These are phyloP conservation scores for Entelexis sorbosivorans DNA, from an alignment of 1,139 yeast genomes.

Conservation along the genomic window DNA sequence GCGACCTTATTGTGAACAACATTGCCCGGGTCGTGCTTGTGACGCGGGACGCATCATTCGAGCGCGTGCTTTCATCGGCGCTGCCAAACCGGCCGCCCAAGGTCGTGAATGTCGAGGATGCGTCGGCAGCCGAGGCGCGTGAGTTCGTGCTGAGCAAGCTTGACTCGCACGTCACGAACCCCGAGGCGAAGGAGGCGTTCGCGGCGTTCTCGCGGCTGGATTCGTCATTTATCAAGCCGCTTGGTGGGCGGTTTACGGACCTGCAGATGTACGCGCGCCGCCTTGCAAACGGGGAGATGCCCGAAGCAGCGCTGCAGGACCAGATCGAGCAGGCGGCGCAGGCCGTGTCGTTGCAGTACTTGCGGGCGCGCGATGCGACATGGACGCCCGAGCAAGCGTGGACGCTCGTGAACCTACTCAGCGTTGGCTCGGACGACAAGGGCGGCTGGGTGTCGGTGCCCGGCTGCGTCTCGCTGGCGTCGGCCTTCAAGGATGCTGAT, in stretches of 20 bases:
- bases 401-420: constrained; percentile 60
- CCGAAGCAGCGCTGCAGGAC: constrained; percentile 61
- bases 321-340: constrained; percentile 78
- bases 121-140: constrained; percentile 58
- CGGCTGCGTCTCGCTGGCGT: constrained; percentile 7
- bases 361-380: constrained; percentile 32
- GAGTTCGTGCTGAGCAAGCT: constrained; percentile 31
- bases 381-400: constrained; percentile 81
- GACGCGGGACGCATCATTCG: constrained; percentile 65
- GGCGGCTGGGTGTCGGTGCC: constrained; percentile 18
- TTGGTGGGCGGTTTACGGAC: constrained; percentile 94
- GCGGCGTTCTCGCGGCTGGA: constrained; percentile 26
- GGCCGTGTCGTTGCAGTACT: constrained; percentile 73
- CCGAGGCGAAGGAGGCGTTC: constrained; percentile 5
- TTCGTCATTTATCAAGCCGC: constrained; percentile 52
- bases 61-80: constrained; percentile 50
- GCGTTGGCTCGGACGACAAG: background rate
- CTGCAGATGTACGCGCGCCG: constrained; percentile 83
- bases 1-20: constrained; percentile 60
- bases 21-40: constrained; percentile 81
- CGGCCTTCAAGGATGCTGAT: constrained; percentile 9
- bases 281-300: constrained; percentile 74
- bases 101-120: constrained; percentile 65
- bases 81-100: constrained; percentile 84
- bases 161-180: background rate